Base-by-base conservation (phyloP, 2,329 filamentous ascomycete species). In the Penicillium fuscoglaucum region DNA sequence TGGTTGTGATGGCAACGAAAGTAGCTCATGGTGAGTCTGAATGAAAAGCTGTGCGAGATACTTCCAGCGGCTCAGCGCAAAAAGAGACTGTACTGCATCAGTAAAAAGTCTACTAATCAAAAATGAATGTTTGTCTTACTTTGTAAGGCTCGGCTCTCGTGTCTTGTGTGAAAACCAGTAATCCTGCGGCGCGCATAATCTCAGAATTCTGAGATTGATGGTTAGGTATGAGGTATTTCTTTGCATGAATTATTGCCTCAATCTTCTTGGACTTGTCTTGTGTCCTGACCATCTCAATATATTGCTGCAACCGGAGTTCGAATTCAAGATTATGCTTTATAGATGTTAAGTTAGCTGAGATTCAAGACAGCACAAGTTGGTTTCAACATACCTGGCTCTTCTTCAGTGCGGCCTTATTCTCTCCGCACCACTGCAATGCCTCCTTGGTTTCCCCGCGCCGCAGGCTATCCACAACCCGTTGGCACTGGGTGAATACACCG, bases 261-360 rank as follows among this genome's bases (percentile, higher is more conserved):
- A 87, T 76, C 45, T 90, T 80, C 70, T 89, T 91, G 7, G 78
- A 72, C 26, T 83, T 80, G 5, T 87, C 81, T 54, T 84, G 84
- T 40, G 82, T 85, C 59, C 93, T 83, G 59, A 96, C 86, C 60
- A 98, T 82, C 76, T 98, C 95, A 67, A 98, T 93, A 73, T 93
- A 98, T 73, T 98, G 93, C 74, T 99, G 95, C 68, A 96, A 83
- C 13, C 95, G 88, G 44, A 99, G 84, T 81, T 96, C 91, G 70
- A 96, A 96, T 75, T 99, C 95, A 17, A 99, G 83, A 65, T 89
- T 90, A 69, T 88, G 91, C 83, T 91, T 50, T 13, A 52, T 4
- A 33, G 44, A 33, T 26, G 6, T 33, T n/a, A 2, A 19, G 24
- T 57, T 37, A 51, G 41, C 24, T 15, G 12, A 7, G 15, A 21